Evolutionary conservation across 768 basidiomycete genomes (phyloP), one percentile per base, ranked within the genome.

Genomic region (Dictyophora rubrovolvata): DNA sequence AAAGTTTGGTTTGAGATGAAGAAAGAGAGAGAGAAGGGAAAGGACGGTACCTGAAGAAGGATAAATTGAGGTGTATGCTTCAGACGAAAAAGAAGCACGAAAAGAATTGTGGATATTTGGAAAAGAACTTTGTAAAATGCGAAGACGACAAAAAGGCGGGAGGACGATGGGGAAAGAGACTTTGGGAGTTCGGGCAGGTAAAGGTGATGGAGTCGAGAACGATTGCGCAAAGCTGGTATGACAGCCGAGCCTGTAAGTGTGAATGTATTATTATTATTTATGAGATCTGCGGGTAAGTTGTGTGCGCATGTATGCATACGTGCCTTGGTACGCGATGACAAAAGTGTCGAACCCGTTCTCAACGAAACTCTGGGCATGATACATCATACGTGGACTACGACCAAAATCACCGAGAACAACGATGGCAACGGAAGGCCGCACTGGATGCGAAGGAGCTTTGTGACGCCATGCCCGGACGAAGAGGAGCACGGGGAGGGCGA

Each of bases 341-440:
- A 83, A 81, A 1, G 91, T 92, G 60, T 79, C 73, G 69, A 90
- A 96, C 5, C 78, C 82, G 55, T 84, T 79, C 59, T 85, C 80
- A 42, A 90, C 87, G 68, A 99, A 89, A 67, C 89, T 93, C 69
- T 95, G 84, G 0, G 95, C 87, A 65, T 99, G 96, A 69, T 97
- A 97, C 91, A 97, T 95, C 91, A 97, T 98, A 56, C 96, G 79
- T 11, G 96, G 96, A 68, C 89, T 93, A 59, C 96, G 80, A 1
- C 95, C 96, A 52, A 99, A 84, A 73, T 99, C 96, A 10, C 96
- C 96, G 10, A 99, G 77, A 14, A 99, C 96, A 52, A 98, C 73
- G 56, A 98, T 83, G 4, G 84, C 89, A n/a, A 90, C 88, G 2
- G 90, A 83, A 17, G 86, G 85, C 28, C 80, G 68, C 36, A 37